These are phyloP conservation scores for Salix brachista DNA, from an alignment of 345 rosid species.

Conservation along the genomic window DNA sequence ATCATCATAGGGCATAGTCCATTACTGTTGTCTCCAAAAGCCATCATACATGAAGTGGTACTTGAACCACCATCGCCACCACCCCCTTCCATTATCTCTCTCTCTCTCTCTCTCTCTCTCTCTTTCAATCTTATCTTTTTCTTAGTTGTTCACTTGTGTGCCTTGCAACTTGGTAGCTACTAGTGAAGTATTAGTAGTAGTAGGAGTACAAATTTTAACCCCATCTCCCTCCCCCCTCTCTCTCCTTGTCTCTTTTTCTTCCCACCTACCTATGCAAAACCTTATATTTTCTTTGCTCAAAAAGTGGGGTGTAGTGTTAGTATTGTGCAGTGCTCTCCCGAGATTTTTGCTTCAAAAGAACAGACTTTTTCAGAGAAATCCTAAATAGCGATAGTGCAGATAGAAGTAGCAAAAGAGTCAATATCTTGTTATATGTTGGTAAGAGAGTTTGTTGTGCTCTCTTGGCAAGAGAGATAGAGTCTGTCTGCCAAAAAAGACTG, in stretches of 20 bases:
- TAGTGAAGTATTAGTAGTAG: background rate
- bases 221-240: background rate
- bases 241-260: constrained; percentile 8
- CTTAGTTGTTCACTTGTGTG: constrained; percentile 30
- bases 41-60: constrained; percentile 67
- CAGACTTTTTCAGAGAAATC: constrained; percentile 61
- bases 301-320: background rate
- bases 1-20: constrained; percentile 54
- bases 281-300: constrained; percentile 5
- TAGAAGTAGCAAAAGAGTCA: constrained; percentile 22
- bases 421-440: background rate
- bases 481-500: constrained; percentile 30
- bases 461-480: constrained; percentile 5
- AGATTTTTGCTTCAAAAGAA: constrained; percentile 66
- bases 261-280: constrained; percentile 26
- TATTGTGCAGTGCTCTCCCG: constrained; percentile 62
- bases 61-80: constrained; percentile 35
- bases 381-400: constrained; percentile 42
- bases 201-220: background rate
- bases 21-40: constrained; percentile 64
- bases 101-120: constrained; percentile 20
- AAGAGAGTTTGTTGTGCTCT: constrained; percentile 19
- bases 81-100: constrained; percentile 61
- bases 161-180: constrained; percentile 32
- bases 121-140: constrained; percentile 1